phyloP scores from a whole-genome alignment of 768 basidiomycete genomes.

The Botryobasidium botryosum region DNA sequence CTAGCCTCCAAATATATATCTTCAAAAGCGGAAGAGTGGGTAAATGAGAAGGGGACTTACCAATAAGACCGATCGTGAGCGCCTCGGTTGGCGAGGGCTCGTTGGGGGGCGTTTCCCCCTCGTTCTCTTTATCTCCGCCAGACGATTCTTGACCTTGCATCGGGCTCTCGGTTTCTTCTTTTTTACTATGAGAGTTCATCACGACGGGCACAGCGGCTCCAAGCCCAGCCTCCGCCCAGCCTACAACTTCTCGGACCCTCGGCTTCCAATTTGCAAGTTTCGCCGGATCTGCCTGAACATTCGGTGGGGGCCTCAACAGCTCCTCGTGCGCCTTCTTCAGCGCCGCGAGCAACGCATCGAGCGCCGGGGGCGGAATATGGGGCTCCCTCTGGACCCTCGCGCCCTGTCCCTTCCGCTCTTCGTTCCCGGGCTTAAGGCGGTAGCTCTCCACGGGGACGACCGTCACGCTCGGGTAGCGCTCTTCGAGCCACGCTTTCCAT shows the following conservation, averaged over 20 bases:
- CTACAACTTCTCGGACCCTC: conserved; percentile 41
- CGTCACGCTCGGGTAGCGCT: conserved; percentile 33
- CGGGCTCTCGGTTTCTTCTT: too few relatives aligned
- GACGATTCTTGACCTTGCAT: conserved; percentile 33
- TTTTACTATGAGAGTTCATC: too few relatives aligned
- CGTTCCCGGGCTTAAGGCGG: conserved; percentile 28
- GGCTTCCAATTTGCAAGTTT: conserved; percentile 47
- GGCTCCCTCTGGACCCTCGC: conserved; percentile 34
- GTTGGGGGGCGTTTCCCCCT: conserved; percentile 11
- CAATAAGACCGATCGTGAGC: conserved; percentile 71
- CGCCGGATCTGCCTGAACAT: conserved; percentile 30
- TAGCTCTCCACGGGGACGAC: conserved; percentile 71
- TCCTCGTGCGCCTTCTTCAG: conserved; percentile 49
- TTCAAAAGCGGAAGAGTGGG: too few relatives aligned
- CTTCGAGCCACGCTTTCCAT: conserved; percentile 47
- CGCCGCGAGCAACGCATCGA: conserved; percentile 43
- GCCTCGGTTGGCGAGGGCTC: conserved; percentile 3
- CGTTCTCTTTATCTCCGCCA: conserved; percentile 21
- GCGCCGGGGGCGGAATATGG: conserved; percentile 46
- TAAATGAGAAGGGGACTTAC: too few relatives aligned
- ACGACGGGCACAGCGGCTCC: too few relatives aligned
- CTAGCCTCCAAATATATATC: conserved; percentile 25
- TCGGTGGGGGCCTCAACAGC: conserved; percentile 49
- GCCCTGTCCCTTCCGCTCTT: conserved; percentile 22
- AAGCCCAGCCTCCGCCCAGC: conserved; percentile 58